Conservation (phyloP, 192 early-diverging fungal species). For the Kappamyces sp. region DNA sequence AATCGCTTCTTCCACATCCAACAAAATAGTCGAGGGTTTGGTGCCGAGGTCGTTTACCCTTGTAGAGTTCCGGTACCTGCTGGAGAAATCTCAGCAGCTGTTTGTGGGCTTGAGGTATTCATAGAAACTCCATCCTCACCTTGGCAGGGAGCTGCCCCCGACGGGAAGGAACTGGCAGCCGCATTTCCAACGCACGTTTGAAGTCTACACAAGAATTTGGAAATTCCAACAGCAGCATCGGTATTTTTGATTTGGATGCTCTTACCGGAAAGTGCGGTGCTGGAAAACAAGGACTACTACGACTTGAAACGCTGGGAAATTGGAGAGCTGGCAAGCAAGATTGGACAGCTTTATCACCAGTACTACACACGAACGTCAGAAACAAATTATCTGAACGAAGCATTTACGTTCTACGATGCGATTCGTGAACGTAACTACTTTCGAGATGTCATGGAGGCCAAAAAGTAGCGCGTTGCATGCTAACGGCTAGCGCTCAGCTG, state of each 20-base stretch:
- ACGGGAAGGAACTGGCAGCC: slow-evolving; percentile 81
- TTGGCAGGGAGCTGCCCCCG: slow-evolving; percentile 72
- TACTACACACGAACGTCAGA: slow-evolving; percentile 82
- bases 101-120: slow-evolving; percentile 84
- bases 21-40: too few species aligned
- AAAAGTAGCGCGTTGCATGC: slow-evolving; percentile 58
- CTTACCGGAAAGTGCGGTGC: slow-evolving; percentile 48
- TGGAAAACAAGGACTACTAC: slow-evolving; percentile 86
- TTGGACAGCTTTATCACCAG: slow-evolving; percentile 69
- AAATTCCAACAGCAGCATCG: slow-evolving; percentile 90
- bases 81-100: slow-evolving; percentile 95
- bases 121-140: background rate
- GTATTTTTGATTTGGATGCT: slow-evolving; percentile 29
- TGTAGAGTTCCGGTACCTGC: slow-evolving; percentile 84
- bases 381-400: slow-evolving; percentile 92
- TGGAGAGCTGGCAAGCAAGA: slow-evolving; percentile 96
- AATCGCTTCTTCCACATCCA: too few species aligned
- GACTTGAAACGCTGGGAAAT: slow-evolving; percentile 96
- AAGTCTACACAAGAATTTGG: slow-evolving; percentile 97
- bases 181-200: slow-evolving; percentile 96
- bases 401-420: slow-evolving; percentile 93
- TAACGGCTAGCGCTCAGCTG: slow-evolving; percentile 62
- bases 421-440: slow-evolving; percentile 93
- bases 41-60: background rate
- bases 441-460: slow-evolving; percentile 85